Evolutionary conservation across 768 basidiomycete genomes (phyloP), one percentile per base, ranked within the genome.

Genomic region (Boletus vermiculosoides): DNA sequence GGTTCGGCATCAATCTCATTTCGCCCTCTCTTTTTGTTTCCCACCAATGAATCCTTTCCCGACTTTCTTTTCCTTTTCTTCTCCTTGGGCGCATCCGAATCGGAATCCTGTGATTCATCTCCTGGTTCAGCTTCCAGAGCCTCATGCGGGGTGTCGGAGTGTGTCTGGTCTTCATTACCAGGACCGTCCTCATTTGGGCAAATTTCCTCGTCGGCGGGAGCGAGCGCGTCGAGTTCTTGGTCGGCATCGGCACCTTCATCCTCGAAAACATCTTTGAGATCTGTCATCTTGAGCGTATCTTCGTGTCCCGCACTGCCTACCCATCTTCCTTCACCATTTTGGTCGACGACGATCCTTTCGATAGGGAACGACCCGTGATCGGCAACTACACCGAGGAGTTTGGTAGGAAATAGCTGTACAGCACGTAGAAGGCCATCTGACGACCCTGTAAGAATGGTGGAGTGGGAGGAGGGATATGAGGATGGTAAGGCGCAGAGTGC

Each of bases 241-340:
- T 67, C 69, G 12, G 45, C 52, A n/a, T 71, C 71, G 25, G 60
- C 68, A 33, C 66, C 65, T 23, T 67, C 65, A 46, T 66, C 74
- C 54, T 78, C 78, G 62, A 96, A 88, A 46, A 93, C 82, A 36
- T 83, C 87, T 63, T 80, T 84, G 48, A 98, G 76, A 72, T 96
- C 89, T 28, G 93, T 95, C 74, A 98, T 74, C 66, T 87, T 88
- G 61, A 97, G 67, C 9, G 82, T 78, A 55, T 96, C 91, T 59
- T 98, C 95, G 63, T 98, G 94, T 31, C 92, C 92, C 25, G 85
- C 91, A 69, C 93, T 95, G 22, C 87, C 95, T n/a, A 94, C 81
- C 92, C 94, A 97, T 75, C 86, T 86, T 22, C 81, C 80, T 56
- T 84, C 77, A 3, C 78, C 78, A 25, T 70, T 76, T 45, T 74